Conservation (phyloP, 1,284 basidiomycete genomes). For the Leccinum variabile region DNA sequence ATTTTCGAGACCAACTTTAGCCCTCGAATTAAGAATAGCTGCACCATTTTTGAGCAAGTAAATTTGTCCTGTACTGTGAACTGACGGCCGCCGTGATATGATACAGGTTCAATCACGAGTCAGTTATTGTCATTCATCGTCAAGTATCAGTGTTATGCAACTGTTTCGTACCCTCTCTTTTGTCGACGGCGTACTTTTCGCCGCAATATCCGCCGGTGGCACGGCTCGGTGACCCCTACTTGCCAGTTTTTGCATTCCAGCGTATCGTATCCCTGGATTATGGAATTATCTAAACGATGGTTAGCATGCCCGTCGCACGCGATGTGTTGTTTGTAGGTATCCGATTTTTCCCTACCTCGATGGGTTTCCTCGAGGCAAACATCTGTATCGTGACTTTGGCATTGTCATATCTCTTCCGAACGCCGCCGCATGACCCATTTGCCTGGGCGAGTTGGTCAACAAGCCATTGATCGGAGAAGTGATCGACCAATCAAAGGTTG, state of each 20-base stretch:
- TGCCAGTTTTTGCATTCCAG: not conserved
- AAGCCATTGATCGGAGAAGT: not conserved
- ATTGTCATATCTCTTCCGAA: not conserved
- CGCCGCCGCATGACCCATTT: not conserved
- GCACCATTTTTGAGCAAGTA: not conserved
- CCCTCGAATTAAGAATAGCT: not conserved
- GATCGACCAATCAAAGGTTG: not conserved
- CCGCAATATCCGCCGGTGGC: not conserved
- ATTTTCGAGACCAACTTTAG: not conserved
- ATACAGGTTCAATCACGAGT: not conserved
- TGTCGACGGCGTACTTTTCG: not conserved
- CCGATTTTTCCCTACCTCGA: not conserved
- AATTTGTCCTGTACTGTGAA: not conserved
- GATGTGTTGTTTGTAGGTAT: not conserved
- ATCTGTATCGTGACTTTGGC: not conserved
- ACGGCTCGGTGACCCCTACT: not conserved
- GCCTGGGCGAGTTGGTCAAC: not conserved
- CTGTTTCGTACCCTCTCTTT: not conserved
- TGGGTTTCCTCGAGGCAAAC: not conserved
- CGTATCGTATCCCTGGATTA: not conserved
- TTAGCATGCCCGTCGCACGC: not conserved
- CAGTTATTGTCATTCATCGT: not conserved
- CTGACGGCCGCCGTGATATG: not conserved
- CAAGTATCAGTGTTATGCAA: not conserved
- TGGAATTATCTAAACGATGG: not conserved